Evolutionary conservation across 148 eudicot species (phyloP).

Genomic region (Linanthus parryae): DNA sequence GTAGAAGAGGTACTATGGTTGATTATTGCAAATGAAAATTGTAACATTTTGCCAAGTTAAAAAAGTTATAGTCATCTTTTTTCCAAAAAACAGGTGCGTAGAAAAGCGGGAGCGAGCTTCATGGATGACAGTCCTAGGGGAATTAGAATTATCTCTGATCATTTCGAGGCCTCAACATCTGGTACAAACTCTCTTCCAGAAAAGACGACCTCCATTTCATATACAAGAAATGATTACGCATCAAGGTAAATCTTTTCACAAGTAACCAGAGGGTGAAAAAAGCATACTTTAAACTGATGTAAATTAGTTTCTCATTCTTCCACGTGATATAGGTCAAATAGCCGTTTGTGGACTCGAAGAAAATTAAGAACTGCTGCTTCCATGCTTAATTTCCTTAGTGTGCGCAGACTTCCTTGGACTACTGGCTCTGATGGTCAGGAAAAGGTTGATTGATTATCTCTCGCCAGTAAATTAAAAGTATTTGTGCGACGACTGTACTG

Average conservation of each 20-base stretch:
- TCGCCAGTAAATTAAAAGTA: no score
- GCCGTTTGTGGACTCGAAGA: conserved; percentile 32
- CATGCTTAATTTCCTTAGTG: conserved; percentile 71
- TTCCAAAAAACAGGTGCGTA: no score
- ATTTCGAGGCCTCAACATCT: conserved; percentile 53
- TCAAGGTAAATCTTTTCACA: conserved; percentile 36
- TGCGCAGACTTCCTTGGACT: conserved; percentile 49
- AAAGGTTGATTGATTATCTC: no score
- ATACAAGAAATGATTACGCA: conserved; percentile 18
- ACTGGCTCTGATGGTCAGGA: conserved; percentile 61
- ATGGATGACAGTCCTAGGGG: conserved; percentile 85
- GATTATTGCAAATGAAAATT: no score
- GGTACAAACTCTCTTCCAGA: conserved; percentile 17
- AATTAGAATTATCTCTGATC: conserved; percentile 56
- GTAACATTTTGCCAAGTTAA: no score
- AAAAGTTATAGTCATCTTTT: no score
- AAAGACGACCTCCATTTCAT: conserved; percentile 17
- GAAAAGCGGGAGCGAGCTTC: conserved; percentile 20
- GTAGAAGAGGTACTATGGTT: no score
- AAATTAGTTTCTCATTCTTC: conserved; percentile 17
- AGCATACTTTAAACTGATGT: conserved; percentile 12
- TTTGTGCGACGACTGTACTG: no score
- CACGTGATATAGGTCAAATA: conserved; percentile 32
- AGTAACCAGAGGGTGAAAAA: background rate
- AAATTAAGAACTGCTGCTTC: conserved; percentile 57